Percentiles rank a stretch among this genome's conserved stretches.
phyloP scores from a whole-genome alignment of 768 basidiomycete genomes.

The Royoungia palumana region DNA sequence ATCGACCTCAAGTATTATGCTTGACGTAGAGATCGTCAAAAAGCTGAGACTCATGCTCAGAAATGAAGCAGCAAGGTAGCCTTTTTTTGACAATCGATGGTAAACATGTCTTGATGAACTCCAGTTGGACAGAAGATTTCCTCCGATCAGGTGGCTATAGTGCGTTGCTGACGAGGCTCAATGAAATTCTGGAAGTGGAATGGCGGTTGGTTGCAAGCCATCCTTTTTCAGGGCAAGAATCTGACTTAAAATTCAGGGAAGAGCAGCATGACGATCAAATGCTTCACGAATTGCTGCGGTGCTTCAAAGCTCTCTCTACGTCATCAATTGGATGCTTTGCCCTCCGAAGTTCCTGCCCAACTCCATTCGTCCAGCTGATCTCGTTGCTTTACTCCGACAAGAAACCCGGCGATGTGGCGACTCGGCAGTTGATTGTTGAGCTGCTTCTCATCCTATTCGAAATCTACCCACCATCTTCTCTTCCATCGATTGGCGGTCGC shows the following conservation, averaged over 20 bases:
- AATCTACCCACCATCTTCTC: conserved; percentile 70
- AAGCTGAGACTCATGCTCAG: conserved; percentile 82
- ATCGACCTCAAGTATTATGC: conserved; percentile 62
- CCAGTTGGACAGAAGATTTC: conserved; percentile 89
- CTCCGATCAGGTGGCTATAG: conserved; percentile 81
- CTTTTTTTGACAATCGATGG: background rate
- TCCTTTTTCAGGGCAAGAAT: background rate
- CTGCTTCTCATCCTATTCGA: conserved; percentile 86
- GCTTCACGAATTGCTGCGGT: conserved; percentile 86
- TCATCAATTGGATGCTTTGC: conserved; percentile 87
- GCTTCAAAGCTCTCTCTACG: conserved; percentile 91
- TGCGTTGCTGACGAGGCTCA: conserved; percentile 75
- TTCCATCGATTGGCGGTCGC: conserved; percentile 49
- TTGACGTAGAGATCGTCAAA: conserved; percentile 86
- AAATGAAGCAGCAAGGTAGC: conserved; percentile 86
- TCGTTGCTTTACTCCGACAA: conserved; percentile 93
- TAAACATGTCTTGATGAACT: conserved; percentile 1
- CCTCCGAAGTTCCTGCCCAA: conserved; percentile 83
- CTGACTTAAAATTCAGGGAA: conserved; percentile 54
- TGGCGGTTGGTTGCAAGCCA: conserved; percentile 73
- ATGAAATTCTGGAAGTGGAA: conserved; percentile 91
- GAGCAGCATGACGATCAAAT: conserved; percentile 98
- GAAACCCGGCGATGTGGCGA: conserved; percentile 91
- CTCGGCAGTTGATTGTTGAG: conserved; percentile 88
- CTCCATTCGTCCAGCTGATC: conserved; percentile 82